Evolutionary conservation across 2,329 filamentous ascomycete genomes (phyloP).

Genomic region (Hypomyces rosellus): DNA sequence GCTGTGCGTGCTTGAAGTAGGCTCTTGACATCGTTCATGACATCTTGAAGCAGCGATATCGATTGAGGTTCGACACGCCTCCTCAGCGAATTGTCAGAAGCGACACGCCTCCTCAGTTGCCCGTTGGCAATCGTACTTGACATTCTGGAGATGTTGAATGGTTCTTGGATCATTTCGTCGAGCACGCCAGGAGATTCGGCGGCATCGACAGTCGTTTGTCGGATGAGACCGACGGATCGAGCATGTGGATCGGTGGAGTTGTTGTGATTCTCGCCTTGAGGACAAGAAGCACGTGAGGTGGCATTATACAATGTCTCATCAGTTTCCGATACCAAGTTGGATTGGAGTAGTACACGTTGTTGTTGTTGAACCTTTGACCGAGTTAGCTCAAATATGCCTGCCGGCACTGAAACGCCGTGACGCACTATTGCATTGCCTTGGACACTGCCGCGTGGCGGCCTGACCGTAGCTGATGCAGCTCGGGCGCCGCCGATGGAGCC

Average conservation of each 20-base stretch:
- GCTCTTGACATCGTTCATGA: no score
- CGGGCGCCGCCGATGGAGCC: no score
- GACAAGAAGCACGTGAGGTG: not conserved
- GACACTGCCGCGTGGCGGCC: not conserved
- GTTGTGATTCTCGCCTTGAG: not conserved
- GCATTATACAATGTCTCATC: not conserved
- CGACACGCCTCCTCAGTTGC: no score
- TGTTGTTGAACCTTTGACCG: not conserved
- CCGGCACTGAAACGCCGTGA: not conserved
- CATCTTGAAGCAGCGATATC: no score
- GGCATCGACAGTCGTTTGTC: not conserved
- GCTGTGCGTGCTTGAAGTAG: no score
- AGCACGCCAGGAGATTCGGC: not conserved
- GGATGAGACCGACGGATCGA: not conserved
- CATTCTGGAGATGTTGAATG: not conserved
- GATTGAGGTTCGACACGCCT: no score
- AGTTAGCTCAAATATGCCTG: not conserved
- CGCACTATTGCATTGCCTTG: not conserved
- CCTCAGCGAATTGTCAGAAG: no score
- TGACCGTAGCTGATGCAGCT: no score
- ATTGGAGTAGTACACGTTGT: no score
- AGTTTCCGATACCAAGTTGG: not conserved
- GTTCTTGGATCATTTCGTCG: not conserved
- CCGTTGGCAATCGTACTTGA: no score
- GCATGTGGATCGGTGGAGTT: not conserved